Conservation (phyloP, 1,139 yeast species). For the Debaryomycetaceae sp. region DNA sequence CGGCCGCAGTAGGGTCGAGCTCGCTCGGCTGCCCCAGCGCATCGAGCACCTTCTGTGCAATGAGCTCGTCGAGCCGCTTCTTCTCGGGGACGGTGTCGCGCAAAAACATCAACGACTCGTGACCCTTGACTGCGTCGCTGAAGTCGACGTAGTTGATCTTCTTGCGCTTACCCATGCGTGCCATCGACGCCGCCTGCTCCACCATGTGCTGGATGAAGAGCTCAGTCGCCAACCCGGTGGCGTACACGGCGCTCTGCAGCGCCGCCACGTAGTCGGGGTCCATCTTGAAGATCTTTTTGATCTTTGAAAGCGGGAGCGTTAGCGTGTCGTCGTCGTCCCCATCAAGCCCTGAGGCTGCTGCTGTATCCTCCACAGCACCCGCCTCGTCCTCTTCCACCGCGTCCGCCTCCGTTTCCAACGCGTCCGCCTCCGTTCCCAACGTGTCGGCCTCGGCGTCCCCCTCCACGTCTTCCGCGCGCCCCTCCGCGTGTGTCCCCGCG, state of each 20-base stretch:
- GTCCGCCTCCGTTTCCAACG: slow-evolving; percentile 7
- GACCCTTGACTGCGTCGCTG: slow-evolving; percentile 62
- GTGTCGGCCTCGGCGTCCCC: slow-evolving; percentile 2
- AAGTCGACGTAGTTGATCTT: slow-evolving; percentile 72
- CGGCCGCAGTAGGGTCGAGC: background rate
- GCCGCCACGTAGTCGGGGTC: slow-evolving; percentile 81
- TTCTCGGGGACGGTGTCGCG: slow-evolving; percentile 67
- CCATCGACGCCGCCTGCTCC: slow-evolving; percentile 71
- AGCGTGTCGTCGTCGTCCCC: slow-evolving; percentile 20
- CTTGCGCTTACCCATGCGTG: slow-evolving; percentile 67
- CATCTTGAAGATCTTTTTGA: slow-evolving; percentile 76
- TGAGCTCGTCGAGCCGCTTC: slow-evolving; percentile 48
- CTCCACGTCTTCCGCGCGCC: background rate
- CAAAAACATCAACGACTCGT: slow-evolving; percentile 67
- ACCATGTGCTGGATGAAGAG: slow-evolving; percentile 74
- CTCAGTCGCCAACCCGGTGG: slow-evolving; percentile 86
- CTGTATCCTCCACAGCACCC: slow-evolving; percentile 18
- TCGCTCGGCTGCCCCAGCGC: slow-evolving; percentile 12
- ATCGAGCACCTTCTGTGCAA: slow-evolving; percentile 43
- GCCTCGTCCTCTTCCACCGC: slow-evolving; percentile 10
- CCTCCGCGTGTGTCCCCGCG: slow-evolving; percentile 8
- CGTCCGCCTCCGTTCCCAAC: slow-evolving; percentile 2
- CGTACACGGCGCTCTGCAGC: slow-evolving; percentile 74
- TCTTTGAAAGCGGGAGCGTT: slow-evolving; percentile 69
- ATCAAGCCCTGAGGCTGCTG: too few species aligned